phyloP scores from a whole-genome alignment of 2,329 filamentous ascomycete genomes.

The Curvularia eragrostidis region DNA sequence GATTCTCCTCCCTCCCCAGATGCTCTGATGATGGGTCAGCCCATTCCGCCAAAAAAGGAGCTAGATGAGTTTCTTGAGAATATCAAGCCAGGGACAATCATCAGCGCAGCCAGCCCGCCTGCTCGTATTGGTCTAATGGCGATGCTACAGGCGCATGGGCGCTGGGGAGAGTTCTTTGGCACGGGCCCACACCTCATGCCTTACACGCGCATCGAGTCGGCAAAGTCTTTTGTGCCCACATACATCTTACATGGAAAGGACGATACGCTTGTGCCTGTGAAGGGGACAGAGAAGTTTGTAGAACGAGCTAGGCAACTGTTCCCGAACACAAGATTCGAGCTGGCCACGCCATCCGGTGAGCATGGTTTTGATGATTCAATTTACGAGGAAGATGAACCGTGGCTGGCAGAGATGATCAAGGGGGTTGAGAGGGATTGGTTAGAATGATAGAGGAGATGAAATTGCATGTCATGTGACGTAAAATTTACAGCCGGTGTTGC shows the following conservation, averaged over 20 bases:
- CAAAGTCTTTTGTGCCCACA: conserved; percentile 35
- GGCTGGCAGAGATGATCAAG: conserved; percentile 38
- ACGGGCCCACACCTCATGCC: conserved; percentile 35
- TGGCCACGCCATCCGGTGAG: conserved; percentile 21
- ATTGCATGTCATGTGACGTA: too few species aligned
- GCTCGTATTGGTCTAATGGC: conserved; percentile 25
- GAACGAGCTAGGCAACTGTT: conserved; percentile 28
- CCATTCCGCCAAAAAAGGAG: conserved; percentile 18
- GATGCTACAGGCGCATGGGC: conserved; percentile 28
- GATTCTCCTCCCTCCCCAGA: conserved; percentile 11
- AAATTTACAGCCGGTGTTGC: too few species aligned
- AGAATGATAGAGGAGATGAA: conserved; percentile 1
- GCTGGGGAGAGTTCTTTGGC: conserved; percentile 40
- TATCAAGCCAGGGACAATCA: conserved; percentile 25
- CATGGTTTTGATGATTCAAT: conserved; percentile 44
- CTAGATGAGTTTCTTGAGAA: conserved; percentile 34
- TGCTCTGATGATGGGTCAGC: conserved; percentile 5
- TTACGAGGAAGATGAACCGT: conserved; percentile 36
- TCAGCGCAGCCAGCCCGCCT: conserved; percentile 30
- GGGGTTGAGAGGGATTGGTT: conserved; percentile 41
- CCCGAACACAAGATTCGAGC: conserved; percentile 3
- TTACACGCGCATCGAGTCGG: conserved; percentile 33
- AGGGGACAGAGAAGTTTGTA: conserved; percentile 37
- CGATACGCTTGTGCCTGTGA: conserved; percentile 38
- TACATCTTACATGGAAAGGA: conserved; percentile 41